phyloP scores from a whole-genome alignment of 164 flowering plant species.

The Dillenia suffruticosa region DNA sequence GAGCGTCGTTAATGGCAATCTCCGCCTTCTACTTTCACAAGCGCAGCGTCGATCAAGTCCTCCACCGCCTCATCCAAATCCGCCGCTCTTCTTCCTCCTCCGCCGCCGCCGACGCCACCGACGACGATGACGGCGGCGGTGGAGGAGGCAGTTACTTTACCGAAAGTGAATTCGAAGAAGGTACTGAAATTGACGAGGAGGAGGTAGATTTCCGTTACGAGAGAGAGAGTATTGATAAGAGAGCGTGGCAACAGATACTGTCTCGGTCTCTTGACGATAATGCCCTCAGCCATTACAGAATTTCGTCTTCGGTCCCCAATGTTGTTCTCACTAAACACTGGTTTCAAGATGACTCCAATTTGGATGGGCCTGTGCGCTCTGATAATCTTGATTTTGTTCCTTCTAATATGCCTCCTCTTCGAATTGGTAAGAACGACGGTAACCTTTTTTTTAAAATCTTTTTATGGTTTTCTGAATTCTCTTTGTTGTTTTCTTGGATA shows the following conservation, averaged over 20 bases:
- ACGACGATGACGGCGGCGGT: slow-evolving; percentile 11
- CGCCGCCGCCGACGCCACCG: slow-evolving; percentile 11
- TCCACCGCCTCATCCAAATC: slow-evolving; percentile 40
- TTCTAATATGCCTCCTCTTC: slow-evolving; percentile 33
- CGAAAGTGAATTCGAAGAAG: background rate
- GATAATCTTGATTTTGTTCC: slow-evolving; percentile 33
- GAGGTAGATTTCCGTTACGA: slow-evolving; percentile 11
- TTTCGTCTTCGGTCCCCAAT: slow-evolving; percentile 53
- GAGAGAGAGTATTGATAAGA: slow-evolving; percentile 11
- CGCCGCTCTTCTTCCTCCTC: slow-evolving; percentile 5
- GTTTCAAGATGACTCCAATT: slow-evolving; percentile 22
- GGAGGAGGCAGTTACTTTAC: background rate
- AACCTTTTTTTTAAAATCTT: background rate
- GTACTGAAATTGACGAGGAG: slow-evolving; percentile 3
- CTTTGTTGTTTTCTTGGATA: too few species aligned
- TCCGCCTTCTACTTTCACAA: slow-evolving; percentile 68
- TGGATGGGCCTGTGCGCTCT: slow-evolving; percentile 11
- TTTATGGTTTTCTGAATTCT: background rate
- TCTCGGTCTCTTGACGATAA: slow-evolving; percentile 25
- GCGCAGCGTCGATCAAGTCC: slow-evolving; percentile 51
- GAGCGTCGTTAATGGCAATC: slow-evolving; percentile 68
- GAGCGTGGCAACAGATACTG: background rate
- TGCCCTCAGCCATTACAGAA: slow-evolving; percentile 2
- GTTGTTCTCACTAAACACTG: slow-evolving; percentile 24
- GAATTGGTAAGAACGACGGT: slow-evolving; percentile 32